Evolutionary conservation across 1,284 basidiomycete genomes (phyloP), one percentile per base, ranked within the genome.

Genomic region (Cryptococcus sp.): DNA sequence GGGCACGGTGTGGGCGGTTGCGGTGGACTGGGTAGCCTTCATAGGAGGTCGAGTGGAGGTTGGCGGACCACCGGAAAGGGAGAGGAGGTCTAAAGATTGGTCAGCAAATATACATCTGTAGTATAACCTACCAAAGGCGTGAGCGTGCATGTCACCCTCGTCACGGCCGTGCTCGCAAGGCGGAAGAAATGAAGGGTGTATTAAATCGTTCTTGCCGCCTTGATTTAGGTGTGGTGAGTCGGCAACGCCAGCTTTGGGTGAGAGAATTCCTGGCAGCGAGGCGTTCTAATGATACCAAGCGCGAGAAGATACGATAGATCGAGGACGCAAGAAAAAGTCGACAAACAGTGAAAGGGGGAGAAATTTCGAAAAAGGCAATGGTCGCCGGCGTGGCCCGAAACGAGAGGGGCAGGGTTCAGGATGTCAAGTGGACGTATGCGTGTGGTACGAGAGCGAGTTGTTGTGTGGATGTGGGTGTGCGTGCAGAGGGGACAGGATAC

Each of bases 121-220:
- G 16, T 11, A 26, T 20, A 44, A 69, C 73, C 59, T 50, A 77
- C 75, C 75, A 59, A 75, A 70, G 37, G 75, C 75, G 46, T 77
- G 75, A 15, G 73, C 67, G 63, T 77, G 75, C 70, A 74, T 70
- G 41, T 76, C 75, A 23, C 73, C 73, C 34, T 66, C 68, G 20
- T 66, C 63, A 39, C 60, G 55, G 34, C 61, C 65, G 51, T 75
- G 74, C 57, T 75, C 67, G 59, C 75, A 77, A 39, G 73, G 69
- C 1, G 73, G 72, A 3, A 75, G 58, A 58, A 77, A 74, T 41
- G 69, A 67, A n/a, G 72, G 72, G 38, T 74, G 70, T 8, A 73
- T 47, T n/a, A 72, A 52, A 47, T 71, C 69, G 47, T 67, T 62
- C 61, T 68, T 70, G 25, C 52, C 41, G n/a, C 7, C 50, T 22